These are phyloP conservation scores for Nigrospora osmanthi DNA, from an alignment of 2,329 filamentous ascomycete genomes.

Conservation along the genomic window DNA sequence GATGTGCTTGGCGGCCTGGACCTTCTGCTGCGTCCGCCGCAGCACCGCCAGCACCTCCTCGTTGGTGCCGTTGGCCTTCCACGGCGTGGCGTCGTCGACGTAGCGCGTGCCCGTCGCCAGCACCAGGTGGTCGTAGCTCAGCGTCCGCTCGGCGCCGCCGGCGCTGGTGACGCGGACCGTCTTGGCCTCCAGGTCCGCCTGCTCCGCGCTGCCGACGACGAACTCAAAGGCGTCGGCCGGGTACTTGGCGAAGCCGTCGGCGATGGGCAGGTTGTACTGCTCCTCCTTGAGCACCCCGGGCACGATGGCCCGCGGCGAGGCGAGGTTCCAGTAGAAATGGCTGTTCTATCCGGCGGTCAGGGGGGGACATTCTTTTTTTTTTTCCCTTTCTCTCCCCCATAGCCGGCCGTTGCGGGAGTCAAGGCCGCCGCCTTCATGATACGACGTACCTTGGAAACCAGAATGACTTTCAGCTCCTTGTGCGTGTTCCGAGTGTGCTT, in stretches of 20 bases:
- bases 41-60: conserved; percentile 34
- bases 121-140: conserved; percentile 49
- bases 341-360: conserved; percentile 32
- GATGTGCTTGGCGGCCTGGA: conserved; percentile 40
- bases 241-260: conserved; percentile 41
- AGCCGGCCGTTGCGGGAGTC: too few species aligned
- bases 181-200: conserved; percentile 28
- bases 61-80: conserved; percentile 42
- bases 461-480: conserved; percentile 42
- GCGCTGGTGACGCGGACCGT: conserved; percentile 30
- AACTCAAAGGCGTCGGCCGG: conserved; percentile 40
- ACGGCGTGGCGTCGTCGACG: conserved; percentile 33
- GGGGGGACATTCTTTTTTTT: neutral
- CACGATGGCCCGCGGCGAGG: conserved; percentile 46
- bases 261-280: conserved; percentile 41
- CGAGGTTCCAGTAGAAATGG: conserved; percentile 53
- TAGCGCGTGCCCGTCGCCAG: conserved; percentile 46
- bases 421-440: too few species aligned
- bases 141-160: conserved; percentile 17
- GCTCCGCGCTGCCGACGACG: conserved; percentile 39
- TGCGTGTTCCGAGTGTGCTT: conserved; percentile 38
- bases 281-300: conserved; percentile 40
- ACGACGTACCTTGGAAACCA: conserved; percentile 42
- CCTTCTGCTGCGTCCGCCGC: conserved; percentile 28
- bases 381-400: too few species aligned